Conservation (phyloP, 192 early-diverging fungal genomes). For the Coemansia reversa region DNA sequence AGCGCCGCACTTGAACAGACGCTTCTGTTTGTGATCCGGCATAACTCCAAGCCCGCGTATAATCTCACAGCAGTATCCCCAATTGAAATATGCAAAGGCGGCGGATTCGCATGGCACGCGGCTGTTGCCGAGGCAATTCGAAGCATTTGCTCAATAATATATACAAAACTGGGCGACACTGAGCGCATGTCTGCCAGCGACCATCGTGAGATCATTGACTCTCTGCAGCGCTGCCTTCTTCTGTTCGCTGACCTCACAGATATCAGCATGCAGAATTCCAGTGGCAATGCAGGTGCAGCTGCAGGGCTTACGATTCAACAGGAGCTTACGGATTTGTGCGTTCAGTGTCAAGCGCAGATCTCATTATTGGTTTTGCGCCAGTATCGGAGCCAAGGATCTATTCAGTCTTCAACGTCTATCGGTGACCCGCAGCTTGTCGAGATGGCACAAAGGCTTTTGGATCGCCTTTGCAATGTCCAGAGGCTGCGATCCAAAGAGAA, state of each 20-base stretch:
- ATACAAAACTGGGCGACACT: slow-evolving; percentile 28
- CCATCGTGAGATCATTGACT: background rate
- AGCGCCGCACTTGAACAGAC: slow-evolving; percentile 37
- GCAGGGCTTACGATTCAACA: background rate
- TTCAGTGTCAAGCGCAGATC: slow-evolving; percentile 18
- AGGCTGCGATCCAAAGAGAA: background rate
- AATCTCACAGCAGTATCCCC: background rate
- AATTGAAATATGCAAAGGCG: background rate
- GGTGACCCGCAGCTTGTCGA: background rate
- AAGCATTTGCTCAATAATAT: slow-evolving; percentile 30
- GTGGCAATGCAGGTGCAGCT: background rate
- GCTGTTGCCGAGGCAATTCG: slow-evolving; percentile 20
- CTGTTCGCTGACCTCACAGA: slow-evolving; percentile 10
- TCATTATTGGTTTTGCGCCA: slow-evolving; percentile 31
- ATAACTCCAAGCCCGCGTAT: background rate
- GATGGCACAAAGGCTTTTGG: slow-evolving; percentile 8
- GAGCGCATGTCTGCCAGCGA: background rate
- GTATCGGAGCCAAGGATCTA: background rate
- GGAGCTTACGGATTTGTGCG: slow-evolving; percentile 7
- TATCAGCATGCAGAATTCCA: background rate
- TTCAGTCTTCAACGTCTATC: background rate
- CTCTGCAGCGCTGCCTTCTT: slow-evolving; percentile 21
- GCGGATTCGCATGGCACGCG: slow-evolving; percentile 4
- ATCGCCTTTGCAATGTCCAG: background rate
- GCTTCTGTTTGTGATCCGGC: background rate